Conservation (phyloP, 1,284 basidiomycete genomes). For the Ganoderma meredithae region DNA sequence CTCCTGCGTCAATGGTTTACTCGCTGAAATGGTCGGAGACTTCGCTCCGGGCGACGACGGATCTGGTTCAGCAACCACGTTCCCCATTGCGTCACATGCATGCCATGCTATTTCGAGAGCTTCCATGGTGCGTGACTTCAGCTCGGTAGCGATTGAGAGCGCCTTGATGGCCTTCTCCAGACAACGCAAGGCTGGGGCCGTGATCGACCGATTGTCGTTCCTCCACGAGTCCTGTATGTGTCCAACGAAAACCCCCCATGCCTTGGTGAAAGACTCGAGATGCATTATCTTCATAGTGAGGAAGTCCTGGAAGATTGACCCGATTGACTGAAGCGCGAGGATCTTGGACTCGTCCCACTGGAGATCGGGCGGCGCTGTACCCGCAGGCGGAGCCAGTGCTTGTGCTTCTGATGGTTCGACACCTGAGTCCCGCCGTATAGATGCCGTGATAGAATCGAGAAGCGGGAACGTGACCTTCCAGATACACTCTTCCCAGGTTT, state of each 20-base stretch:
- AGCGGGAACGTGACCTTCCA: slow-evolving; percentile 93
- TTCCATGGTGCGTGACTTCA: slow-evolving; percentile 53
- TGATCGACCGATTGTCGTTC: slow-evolving; percentile 72
- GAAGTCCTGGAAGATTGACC: slow-evolving; percentile 86
- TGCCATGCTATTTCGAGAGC: slow-evolving; percentile 73
- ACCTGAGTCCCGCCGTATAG: slow-evolving; percentile 52
- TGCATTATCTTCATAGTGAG: slow-evolving; percentile 75
- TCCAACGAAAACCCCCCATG: slow-evolving; percentile 77
- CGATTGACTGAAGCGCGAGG: slow-evolving; percentile 86
- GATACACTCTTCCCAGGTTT: slow-evolving; percentile 89
- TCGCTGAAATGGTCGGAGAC: slow-evolving; percentile 22
- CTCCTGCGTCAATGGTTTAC: slow-evolving; percentile 82
- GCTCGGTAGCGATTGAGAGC: slow-evolving; percentile 48
- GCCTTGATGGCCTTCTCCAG: slow-evolving; percentile 81
- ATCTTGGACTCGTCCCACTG: slow-evolving; percentile 91
- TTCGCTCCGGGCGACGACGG: slow-evolving; percentile 23
- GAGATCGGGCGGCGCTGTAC: slow-evolving; percentile 36
- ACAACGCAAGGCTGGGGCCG: slow-evolving; percentile 82
- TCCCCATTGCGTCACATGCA: slow-evolving; percentile 75
- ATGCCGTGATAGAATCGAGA: slow-evolving; percentile 72
- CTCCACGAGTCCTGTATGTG: slow-evolving; percentile 76
- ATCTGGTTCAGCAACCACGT: slow-evolving; percentile 40
- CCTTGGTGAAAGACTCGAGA: slow-evolving; percentile 71
- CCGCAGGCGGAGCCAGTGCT: slow-evolving; percentile 25
- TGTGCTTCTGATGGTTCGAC: slow-evolving; percentile 12